phyloP scores from a whole-genome alignment of 2,329 filamentous ascomycete genomes.

The Trichoderma endophyticum region DNA sequence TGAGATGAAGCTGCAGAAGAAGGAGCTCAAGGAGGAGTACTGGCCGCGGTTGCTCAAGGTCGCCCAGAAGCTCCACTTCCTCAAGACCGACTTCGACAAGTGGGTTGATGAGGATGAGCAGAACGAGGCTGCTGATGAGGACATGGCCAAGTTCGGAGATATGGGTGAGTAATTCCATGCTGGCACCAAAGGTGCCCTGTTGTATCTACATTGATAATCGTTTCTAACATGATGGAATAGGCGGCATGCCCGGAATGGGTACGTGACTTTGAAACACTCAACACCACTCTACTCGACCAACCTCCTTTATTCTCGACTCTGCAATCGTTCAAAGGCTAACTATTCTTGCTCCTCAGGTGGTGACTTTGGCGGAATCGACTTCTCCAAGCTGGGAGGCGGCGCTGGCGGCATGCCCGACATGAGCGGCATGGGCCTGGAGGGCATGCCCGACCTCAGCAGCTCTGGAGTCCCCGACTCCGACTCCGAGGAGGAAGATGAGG shows the following conservation, averaged over 20 bases:
- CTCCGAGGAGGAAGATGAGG: conserved; percentile 63
- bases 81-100: conserved; percentile 99
- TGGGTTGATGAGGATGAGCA: conserved; percentile 99
- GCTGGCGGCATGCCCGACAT: conserved; percentile 35
- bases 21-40: conserved; percentile 90
- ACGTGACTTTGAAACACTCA: conserved; percentile 30
- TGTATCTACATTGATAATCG: background rate
- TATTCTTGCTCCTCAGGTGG: conserved; percentile 37
- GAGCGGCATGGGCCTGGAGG: conserved; percentile 45
- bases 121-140: conserved; percentile 81
- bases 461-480: conserved; percentile 48
- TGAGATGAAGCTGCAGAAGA: conserved; percentile 92
- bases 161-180: conserved; percentile 51
- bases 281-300: background rate
- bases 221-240: conserved; percentile 30
- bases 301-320: background rate
- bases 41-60: conserved; percentile 96
- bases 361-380: conserved; percentile 86
- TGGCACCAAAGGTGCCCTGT: background rate
- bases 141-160: conserved; percentile 65
- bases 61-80: conserved; percentile 82
- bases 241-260: conserved; percentile 55
- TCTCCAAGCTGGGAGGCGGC: conserved; percentile 79
- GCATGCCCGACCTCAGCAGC: conserved; percentile 60
- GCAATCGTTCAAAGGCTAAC: background rate